Evolutionary conservation across 2,329 filamentous ascomycete genomes (phyloP).

Genomic region (Hawksworthiomyces lignivorus): DNA sequence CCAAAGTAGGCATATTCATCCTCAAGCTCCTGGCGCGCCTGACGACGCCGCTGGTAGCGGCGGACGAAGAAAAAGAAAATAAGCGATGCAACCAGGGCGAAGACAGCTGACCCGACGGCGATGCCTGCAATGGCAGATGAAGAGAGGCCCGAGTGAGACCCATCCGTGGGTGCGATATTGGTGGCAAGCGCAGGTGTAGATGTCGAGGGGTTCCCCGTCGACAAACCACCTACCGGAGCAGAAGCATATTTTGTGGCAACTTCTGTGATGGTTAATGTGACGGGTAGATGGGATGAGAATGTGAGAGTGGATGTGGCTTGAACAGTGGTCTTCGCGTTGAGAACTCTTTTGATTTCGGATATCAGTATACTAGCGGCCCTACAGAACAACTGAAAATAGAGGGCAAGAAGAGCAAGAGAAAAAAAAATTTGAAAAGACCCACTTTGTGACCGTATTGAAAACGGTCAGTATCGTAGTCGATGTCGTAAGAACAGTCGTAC

Average conservation of each 20-base stretch:
- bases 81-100: slow-evolving; percentile 3
- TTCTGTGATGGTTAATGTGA: slow-evolving; percentile 14
- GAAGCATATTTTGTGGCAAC: slow-evolving; percentile 4
- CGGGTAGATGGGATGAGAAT: slow-evolving; percentile 8
- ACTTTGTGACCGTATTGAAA: neutral
- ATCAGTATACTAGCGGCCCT: no score
- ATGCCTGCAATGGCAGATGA: slow-evolving; percentile 16
- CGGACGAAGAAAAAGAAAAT: slow-evolving; percentile 3
- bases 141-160: slow-evolving; percentile 5
- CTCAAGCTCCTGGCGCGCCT: neutral
- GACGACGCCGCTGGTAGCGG: slow-evolving; percentile 5
- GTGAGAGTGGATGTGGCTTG: slow-evolving; percentile 15
- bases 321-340: slow-evolving; percentile 16
- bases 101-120: slow-evolving; percentile 12
- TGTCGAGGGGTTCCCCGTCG: slow-evolving; percentile 1
- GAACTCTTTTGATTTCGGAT: slow-evolving; percentile 8
- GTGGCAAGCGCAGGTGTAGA: slow-evolving; percentile 2
- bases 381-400: neutral
- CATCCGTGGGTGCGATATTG: neutral
- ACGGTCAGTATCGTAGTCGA: slow-evolving; percentile 4
- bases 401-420: neutral
- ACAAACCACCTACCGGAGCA: neutral
- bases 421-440: neutral
- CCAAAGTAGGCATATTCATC: slow-evolving; percentile 32
- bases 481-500: slow-evolving; percentile 5